Base-by-base conservation (phyloP, 2,329 filamentous ascomycete species). In the Apiospora phragmitis region DNA sequence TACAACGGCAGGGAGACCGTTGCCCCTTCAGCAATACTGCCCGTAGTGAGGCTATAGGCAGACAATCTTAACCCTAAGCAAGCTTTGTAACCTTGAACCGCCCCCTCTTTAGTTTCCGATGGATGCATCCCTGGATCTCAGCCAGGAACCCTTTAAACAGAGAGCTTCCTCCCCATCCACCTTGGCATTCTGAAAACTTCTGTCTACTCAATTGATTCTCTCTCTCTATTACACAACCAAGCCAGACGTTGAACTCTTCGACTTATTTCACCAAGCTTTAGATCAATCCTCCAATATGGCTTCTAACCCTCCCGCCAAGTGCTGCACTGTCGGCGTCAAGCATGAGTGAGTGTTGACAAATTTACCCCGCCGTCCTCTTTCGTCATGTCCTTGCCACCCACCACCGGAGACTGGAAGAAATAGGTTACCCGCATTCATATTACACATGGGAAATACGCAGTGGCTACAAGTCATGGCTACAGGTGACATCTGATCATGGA, bases 311-410 rank as follows among this genome's bases (percentile, higher is more conserved):
- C 86, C 87, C 16, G 85, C 77, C 70, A 75, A 81, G 69, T 90
- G 88, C 84, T 90, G 88, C 81, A 82, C 82, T 42, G 75, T 84
- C 69, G 87, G 87, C 71, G 80, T 86, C 71, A 85, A 83, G 77
- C 86, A 88, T 74, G 84, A 87, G 87, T 88, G 80, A 77, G 87
- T 82, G n/a, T n/a, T n/a, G 68, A 35, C 67, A 66, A 38, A 67
- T 66, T 51, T 68, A 67, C 68, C 45, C 55, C 42, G 65, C 67
- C 62, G 69, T 70, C 62, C 35, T 69, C 59, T 41, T 21, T 21
- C 21, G n/a, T 45, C 21, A 43, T n/a, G 65, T 29, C 65, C 38
- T 42, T 24, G 21, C 65, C 26, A 43, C 41, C 65, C 26, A 43
- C 41, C 41, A 66, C 38, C 35, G 9, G 4, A 42, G 35, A 41